Base-by-base conservation (phyloP, 1,284 basidiomycete species). In the Puccinia hordei region DNA sequence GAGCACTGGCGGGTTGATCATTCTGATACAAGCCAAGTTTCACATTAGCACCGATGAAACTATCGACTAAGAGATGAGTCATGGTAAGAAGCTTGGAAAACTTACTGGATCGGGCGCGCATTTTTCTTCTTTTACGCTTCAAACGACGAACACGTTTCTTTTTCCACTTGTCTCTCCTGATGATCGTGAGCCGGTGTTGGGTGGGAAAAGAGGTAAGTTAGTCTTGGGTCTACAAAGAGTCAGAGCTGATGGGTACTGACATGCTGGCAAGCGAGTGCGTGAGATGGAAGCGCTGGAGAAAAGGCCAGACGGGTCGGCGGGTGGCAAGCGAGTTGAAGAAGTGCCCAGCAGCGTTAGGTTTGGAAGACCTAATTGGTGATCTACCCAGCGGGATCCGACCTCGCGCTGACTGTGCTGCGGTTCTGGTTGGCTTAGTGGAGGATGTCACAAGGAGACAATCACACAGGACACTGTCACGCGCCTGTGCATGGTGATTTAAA, bases 111-210 rank as follows among this genome's bases (percentile, higher is more conserved):
- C 74, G 74, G 44, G 57, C 73, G n/a, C 82, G 80, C 61, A 82
- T 83, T 83, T 84, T 84, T 84, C 84, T 84, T 81, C 84, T 81
- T 81, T 84, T 84, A 73, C 84, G 83, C 78, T 84, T 84, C 68
- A 84, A 81, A 78, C 84, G 83, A 81, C 84, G 82, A 73, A 83
- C 83, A 81, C 84, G 83, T 84, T 84, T 84, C 84, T 84, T 84
- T 75, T 82, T 81, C 84, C 84, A 84, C 84, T 84, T 84, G 71
- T 84, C 83, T 83, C 84, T 83, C 84, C 82, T 84, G 80, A 27
- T 55, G 22, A 15, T 49, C 8, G 46, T 49, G 17, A 41, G 38
- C 6, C 8, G 46, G 53, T 10, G 24, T 55, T 24, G 53, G 12
- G 12, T 4, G 53, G 53, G 8, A 12, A n/a, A 19, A 27, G 5